Evolutionary conservation across 139 green algal species (phyloP).

Genomic region (Chlorella sp.): DNA sequence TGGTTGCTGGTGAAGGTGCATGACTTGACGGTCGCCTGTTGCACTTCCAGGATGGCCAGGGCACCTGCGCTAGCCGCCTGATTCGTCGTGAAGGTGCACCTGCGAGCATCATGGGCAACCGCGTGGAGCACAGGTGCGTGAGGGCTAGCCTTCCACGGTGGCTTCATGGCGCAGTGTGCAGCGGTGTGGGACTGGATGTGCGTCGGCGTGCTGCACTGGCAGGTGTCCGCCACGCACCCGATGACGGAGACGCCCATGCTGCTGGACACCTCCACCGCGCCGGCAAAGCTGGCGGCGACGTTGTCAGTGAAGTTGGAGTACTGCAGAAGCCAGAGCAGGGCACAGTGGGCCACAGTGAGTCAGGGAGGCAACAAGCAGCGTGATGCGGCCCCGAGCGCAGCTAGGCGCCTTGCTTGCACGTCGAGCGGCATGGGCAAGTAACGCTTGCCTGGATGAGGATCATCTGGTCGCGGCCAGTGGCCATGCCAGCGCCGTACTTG

Average conservation of each 20-base stretch:
- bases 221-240: neutral
- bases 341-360: too few relatives aligned
- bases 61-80: neutral
- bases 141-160: too few relatives aligned
- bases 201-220: too few relatives aligned
- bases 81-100: neutral
- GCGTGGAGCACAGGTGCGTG: too few relatives aligned
- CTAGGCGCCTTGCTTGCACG: too few relatives aligned
- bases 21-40: neutral
- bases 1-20: neutral
- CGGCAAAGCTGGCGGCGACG: neutral
- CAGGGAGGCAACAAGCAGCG: too few relatives aligned
- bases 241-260: neutral
- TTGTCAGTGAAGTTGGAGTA: neutral
- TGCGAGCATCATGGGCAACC: too few relatives aligned
- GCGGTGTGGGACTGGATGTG: too few relatives aligned
- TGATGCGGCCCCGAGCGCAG: too few relatives aligned
- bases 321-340: neutral
- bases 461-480: neutral
- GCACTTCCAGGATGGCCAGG: neutral
- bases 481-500: neutral
- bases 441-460: neutral
- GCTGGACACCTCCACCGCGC: neutral
- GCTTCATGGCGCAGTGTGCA: too few relatives aligned
- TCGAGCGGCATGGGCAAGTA: too few relatives aligned